Base-by-base conservation (phyloP, 345 rosid species). In the Garcia nutans region DNA sequence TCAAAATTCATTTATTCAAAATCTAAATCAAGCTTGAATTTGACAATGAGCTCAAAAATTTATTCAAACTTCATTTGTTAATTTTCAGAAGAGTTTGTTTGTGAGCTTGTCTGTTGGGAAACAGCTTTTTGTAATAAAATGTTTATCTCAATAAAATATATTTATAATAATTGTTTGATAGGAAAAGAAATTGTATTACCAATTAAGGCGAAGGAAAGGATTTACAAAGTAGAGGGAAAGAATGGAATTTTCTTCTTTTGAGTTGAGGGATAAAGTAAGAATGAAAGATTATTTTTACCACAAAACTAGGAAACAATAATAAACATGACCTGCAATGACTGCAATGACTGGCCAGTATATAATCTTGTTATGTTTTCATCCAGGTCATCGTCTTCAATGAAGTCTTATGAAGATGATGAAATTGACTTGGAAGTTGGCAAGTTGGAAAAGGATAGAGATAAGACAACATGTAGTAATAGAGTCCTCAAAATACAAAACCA, bases 341-440 rank as follows among this genome's bases (percentile, higher is more conserved):
- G 33, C 58, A 37, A 6, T 54, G 11, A 15, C 31, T 62, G 7
- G 11, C 22, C 49, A 52, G 66, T 68, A 57, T 41, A 20, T 69
- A 22, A 70, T 77, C 24, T 11, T 73, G 12, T 74, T 82, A 75
- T 45, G 65, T 67, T 42, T 76, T 63, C 66, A 42, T 67, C 19
- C 74, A 91, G 97, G 89, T 86, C 76, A 70, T 82, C 79, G 68
- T 74, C 82, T 68, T 74, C 81, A 56, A 88, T 89, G 89, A 93
- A 88, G 86, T 73, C 85, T 6, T 80, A 76, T 60, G 94, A 92
- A 73, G 79, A 84, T 61, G 88, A 82, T 77, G 97, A 85, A 75
- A 59, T 73, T 80, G 98, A 96, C 81, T 78, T 93, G 85, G 99
- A 96, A 90, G 95, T 67, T 79, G 98, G 95, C 76, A 89, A 88